These are phyloP conservation scores for Acorus calamus DNA, from an alignment of 106 monocot genomes.

Conservation along the genomic window DNA sequence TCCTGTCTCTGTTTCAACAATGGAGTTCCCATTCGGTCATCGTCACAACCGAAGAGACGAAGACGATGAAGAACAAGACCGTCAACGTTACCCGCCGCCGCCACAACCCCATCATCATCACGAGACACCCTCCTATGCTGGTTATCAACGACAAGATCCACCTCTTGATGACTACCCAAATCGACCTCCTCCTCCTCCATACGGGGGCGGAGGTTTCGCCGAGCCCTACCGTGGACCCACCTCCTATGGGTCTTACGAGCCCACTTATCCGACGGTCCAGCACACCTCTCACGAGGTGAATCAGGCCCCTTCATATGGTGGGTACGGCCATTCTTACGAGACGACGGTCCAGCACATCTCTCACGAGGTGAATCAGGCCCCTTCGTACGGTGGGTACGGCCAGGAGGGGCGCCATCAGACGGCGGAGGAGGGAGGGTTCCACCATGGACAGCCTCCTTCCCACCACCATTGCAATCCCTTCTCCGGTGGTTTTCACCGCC, in stretches of 20 bases:
- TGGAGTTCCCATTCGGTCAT: constrained; percentile 9
- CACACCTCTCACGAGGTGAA: constrained; percentile 5
- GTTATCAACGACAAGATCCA: no score
- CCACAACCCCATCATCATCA: background rate
- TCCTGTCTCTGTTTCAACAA: background rate
- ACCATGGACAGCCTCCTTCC: background rate
- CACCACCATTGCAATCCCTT: no score
- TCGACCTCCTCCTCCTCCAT: background rate
- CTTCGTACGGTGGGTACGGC: no score
- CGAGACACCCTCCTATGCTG: no score
- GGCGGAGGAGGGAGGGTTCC: no score
- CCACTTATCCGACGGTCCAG: constrained; percentile 4
- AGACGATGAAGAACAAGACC: background rate
- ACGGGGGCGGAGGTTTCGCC: background rate
- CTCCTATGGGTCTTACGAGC: background rate
- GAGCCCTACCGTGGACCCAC: background rate
- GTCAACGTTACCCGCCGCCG: background rate
- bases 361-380: constrained; percentile 8
- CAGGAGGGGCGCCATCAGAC: no score
- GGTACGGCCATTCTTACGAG: background rate
- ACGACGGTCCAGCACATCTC: constrained; percentile 6
- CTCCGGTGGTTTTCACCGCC: background rate
- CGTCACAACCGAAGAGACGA: constrained; percentile 7
- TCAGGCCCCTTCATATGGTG: background rate
- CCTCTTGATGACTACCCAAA: background rate